Evolutionary conservation across 768 basidiomycete species (phyloP), one percentile per base, ranked within the genome.

Genomic region (Roridomyces roridus): DNA sequence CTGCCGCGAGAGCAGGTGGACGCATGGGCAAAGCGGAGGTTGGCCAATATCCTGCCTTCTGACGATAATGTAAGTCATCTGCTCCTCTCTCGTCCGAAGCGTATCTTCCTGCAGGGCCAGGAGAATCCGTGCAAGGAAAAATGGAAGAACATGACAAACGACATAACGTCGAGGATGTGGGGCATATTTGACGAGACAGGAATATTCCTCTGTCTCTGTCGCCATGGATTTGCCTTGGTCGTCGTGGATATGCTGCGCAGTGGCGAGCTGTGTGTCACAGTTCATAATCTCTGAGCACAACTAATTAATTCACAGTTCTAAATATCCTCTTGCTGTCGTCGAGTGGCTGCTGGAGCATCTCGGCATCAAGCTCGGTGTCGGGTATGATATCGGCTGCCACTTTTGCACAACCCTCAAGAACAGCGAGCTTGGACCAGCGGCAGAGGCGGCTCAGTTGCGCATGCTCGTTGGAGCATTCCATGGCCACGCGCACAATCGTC

Each of bases 181-280:
- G 60, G 57, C 1, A 60, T 77, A 2, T 80, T 75, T 44, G 54
- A 71, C 1, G 73, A 78, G 65, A 69, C 72, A 0, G 75, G 78
- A 0, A 62, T 77, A 7, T 81, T 80, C 54, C 66, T 73, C 0
- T 47, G 59, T 55, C 67, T 68, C 5, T 78, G 77, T 55, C 59
- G 65, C 1, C 75, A 18, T 15, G 46, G 74, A 0, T 64, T 74
- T 1, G 57, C 72, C 18, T 44, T 72, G 1, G 65, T 64, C 49
- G 31, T 74, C 1, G 61, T 60, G 0, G 76, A 78, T 46, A 74
- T 77, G 73, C 46, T 75, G 9, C 26, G 45, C 12, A 74, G 71
- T 51, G 73, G 76, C 5, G 72, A 78, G 53, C 58, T 76, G 76
- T 77, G 60, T 44, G 74, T 70, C 29, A 31, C 29, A 7, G 29